Conservation (phyloP, 352 stramenopile species). For the Globisporangium canariense region DNA sequence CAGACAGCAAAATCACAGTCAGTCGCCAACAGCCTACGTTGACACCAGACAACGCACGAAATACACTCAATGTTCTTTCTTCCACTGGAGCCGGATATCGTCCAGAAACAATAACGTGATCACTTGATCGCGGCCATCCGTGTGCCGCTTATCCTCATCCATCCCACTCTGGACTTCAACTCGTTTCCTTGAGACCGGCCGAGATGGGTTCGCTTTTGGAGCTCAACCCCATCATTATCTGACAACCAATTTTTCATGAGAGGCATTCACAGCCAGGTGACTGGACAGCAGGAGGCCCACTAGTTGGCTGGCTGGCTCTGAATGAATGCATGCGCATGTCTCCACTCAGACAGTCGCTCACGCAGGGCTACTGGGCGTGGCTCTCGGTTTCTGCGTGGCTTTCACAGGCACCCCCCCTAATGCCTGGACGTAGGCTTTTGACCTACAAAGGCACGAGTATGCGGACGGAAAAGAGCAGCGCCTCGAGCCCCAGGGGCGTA, state of each 20-base stretch:
- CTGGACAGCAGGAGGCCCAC: neutral
- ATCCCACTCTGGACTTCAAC: neutral
- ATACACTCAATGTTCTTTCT: too few species aligned
- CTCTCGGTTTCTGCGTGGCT: too few species aligned
- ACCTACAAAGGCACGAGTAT: neutral
- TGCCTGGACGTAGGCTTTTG: too few species aligned
- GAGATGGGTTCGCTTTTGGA: neutral
- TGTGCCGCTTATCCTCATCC: neutral
- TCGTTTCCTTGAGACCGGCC: neutral
- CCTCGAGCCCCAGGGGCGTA: constrained; percentile 1
- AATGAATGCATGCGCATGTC: too few species aligned
- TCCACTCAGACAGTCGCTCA: too few species aligned
- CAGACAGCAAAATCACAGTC: too few species aligned
- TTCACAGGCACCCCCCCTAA: too few species aligned
- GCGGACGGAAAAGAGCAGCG: constrained; percentile 2
- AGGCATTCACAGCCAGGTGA: neutral
- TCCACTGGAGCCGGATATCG: too few species aligned
- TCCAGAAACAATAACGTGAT: neutral
- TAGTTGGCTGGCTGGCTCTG: too few species aligned
- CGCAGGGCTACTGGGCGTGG: too few species aligned
- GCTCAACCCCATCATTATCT: neutral
- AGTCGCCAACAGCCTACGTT: too few species aligned
- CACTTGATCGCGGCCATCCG: neutral
- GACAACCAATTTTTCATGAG: neutral
- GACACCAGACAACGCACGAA: too few species aligned